phyloP scores from a whole-genome alignment of 164 flowering plant genomes.

The Magnolia kwangsiensis region DNA sequence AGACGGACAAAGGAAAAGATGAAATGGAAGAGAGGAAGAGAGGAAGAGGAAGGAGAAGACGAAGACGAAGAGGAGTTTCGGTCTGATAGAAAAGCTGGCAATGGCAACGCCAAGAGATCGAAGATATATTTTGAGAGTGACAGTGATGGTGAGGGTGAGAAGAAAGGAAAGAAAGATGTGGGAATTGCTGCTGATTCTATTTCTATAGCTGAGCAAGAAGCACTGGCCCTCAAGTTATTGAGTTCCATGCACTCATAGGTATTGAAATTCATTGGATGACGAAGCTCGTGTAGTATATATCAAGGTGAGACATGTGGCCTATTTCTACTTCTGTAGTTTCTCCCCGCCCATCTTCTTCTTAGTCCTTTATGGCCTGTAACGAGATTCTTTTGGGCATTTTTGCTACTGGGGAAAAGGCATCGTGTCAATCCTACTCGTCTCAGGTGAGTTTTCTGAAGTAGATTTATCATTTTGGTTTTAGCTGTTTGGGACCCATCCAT shows the following conservation, averaged over 20 bases:
- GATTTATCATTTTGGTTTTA: no score
- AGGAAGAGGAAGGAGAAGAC: conserved; percentile 32
- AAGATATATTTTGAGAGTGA: conserved; percentile 59
- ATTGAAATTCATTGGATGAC: background rate
- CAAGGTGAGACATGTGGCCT: no score
- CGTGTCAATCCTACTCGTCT: no score
- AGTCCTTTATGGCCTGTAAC: no score
- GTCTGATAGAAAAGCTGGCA: conserved; percentile 38
- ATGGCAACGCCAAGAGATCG: conserved; percentile 35
- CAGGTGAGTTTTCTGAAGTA: no score
- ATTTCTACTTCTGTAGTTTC: no score
- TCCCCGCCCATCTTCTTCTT: no score
- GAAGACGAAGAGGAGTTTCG: conserved; percentile 26
- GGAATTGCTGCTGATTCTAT: conserved; percentile 27
- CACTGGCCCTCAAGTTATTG: conserved; percentile 73
- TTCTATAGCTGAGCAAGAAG: conserved; percentile 80
- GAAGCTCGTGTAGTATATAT: no score
- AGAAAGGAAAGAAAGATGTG: conserved; percentile 11
- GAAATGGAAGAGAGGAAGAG: conserved; percentile 52
- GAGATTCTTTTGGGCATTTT: no score
- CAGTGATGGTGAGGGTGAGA: conserved; percentile 33
- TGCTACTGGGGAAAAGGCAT: no score
- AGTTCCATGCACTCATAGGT: conserved; percentile 44
- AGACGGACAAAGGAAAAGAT: conserved; percentile 53
- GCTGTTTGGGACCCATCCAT: no score